Conservation (phyloP, 441 rosid species). For the Erysimum cheiri region DNA sequence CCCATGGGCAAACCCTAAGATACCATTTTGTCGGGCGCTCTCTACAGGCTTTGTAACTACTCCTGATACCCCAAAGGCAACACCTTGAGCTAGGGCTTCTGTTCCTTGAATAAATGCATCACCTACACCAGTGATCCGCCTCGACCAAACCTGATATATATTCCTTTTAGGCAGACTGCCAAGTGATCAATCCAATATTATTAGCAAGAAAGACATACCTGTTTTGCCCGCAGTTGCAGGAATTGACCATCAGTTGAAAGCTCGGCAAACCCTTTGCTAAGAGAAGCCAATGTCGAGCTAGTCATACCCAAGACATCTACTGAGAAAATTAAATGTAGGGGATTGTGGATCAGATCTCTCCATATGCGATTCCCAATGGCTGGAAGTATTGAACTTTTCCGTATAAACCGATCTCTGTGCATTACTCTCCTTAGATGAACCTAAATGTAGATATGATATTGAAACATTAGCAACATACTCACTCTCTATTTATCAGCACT, state of each 20-base stretch:
- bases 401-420: constrained; percentile 91
- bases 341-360: constrained; percentile 99
- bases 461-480: constrained; percentile 35
- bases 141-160: constrained; percentile 78
- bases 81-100: constrained; percentile 98
- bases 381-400: constrained; percentile 90
- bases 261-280: constrained; percentile 98
- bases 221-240: constrained; percentile 91
- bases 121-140: constrained; percentile 96
- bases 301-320: constrained; percentile 99
- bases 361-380: constrained; percentile 88
- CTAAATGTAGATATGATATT: constrained; percentile 51
- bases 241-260: constrained; percentile 99
- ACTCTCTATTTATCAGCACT: constrained; percentile 21
- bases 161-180: constrained; percentile 17
- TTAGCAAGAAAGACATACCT: constrained; percentile 56
- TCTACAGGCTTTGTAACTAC: constrained; percentile 94
- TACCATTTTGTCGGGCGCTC: constrained; percentile 92
- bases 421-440: constrained; percentile 97
- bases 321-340: constrained; percentile 91
- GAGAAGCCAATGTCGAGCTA: constrained; percentile 97
- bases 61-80: constrained; percentile 99
- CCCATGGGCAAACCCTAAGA: constrained; percentile 96
- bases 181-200: constrained; percentile 21
- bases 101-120: constrained; percentile 97